Base-by-base conservation (phyloP, 257 asterid genomes). In the Solanum ahanhuiri region DNA sequence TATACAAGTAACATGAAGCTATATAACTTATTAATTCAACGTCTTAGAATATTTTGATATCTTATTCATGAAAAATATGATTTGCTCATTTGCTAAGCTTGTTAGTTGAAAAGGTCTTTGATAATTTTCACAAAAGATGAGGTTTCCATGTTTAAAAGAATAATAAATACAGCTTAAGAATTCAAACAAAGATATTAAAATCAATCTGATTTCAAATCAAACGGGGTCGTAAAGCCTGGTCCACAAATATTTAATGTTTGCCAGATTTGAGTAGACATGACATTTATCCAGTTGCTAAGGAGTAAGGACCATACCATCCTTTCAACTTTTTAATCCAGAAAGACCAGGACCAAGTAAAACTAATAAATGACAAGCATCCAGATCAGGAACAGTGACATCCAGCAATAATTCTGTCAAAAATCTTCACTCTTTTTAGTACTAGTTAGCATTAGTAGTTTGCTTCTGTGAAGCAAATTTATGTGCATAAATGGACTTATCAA, bases 11-110 rank as follows among this genome's bases (percentile, higher is more conserved):
- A 60, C 3, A n/a, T 60, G 12, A 60, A 63, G 7, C 0, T 10
- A 23, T n/a, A 12, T 10, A 1, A 23, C 0, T 63, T 63, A 5
- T 63, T 10, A 23, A 10, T 0, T 63, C 31, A 10, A 5, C 2
- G 0, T 4, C 31, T 1, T 23, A 63, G 0, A 10, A 63, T 10
- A 63, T 63, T 63, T 0, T 11, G 2, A 63, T 63, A 63, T 25
- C 7, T 63, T 23, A 4, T 63, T 63, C 14, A 63, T 63, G 15
- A 48, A 43, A 9, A 63, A 7, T 58, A 58, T 22, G 6, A 60
- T 60, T 60, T 22, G 3, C 67, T 22, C 67, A 58, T 51, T 51
- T 51, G 10, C n/a, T 54, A 54, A 54, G 63, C 1, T 54, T 54
- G 18, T 12, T 0, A 45, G 18, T 45, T 12, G 7, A 45, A 45